These are phyloP conservation scores for Leptomonas pyrrhocoris DNA, from an alignment of 208 protist genomes.

Conservation along the genomic window DNA sequence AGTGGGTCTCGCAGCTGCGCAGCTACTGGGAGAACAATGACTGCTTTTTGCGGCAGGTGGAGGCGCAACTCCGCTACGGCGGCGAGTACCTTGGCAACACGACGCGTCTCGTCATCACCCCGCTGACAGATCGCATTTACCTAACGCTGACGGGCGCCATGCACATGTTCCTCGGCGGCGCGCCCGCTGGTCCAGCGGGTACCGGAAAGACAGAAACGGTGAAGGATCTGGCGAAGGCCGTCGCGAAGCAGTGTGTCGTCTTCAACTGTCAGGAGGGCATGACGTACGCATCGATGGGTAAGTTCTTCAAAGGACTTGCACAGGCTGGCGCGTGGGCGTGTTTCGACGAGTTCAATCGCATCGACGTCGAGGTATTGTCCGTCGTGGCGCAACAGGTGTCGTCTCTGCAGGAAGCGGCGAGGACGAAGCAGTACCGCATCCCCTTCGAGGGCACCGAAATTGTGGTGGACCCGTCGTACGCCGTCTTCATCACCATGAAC, in stretches of 20 bases:
- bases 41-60: slow-evolving; percentile 90
- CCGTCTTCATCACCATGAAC: slow-evolving; percentile 99
- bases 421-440: slow-evolving; percentile 83
- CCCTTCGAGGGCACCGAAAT: slow-evolving; percentile 96
- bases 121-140: slow-evolving; percentile 97
- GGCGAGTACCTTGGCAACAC: slow-evolving; percentile 98
- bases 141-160: slow-evolving; percentile 96
- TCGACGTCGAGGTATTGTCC: slow-evolving; percentile 97
- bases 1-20: slow-evolving; percentile 96
- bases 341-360: slow-evolving; percentile 99
- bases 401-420: slow-evolving; percentile 92
- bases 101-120: slow-evolving; percentile 96
- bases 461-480: slow-evolving; percentile 92
- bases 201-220: slow-evolving; percentile 98
- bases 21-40: slow-evolving; percentile 97
- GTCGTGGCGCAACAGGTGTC: slow-evolving; percentile 97
- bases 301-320: slow-evolving; percentile 97
- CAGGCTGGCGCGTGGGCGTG: slow-evolving; percentile 96
- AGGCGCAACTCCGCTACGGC: slow-evolving; percentile 94
- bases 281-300: slow-evolving; percentile 96
- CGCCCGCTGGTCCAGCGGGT: slow-evolving; percentile 92
- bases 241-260: slow-evolving; percentile 97
- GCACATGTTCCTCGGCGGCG: slow-evolving; percentile 95
- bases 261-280: slow-evolving; percentile 98
- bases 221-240: slow-evolving; percentile 97